These are phyloP conservation scores for Articulospora tetracladia DNA, from an alignment of 495 filamentous ascomycete genomes.

Conservation along the genomic window DNA sequence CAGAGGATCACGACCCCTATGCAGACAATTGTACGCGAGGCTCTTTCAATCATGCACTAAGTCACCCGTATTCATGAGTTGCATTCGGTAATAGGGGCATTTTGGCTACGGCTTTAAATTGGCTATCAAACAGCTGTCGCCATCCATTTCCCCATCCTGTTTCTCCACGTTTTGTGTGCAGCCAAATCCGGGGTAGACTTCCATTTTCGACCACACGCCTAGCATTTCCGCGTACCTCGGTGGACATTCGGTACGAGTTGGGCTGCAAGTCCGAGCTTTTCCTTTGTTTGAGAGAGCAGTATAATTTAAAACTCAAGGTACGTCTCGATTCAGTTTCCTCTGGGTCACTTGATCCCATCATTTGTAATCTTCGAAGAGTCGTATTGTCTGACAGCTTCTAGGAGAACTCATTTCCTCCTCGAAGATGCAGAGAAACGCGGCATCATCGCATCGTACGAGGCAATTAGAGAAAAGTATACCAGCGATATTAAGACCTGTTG, in stretches of 20 bases:
- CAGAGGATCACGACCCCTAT: background rate
- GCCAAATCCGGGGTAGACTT: slow-evolving; percentile 22
- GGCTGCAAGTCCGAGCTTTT: background rate
- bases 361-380: background rate
- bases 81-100: too few relatives aligned
- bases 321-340: too few relatives aligned
- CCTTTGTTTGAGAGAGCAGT: background rate
- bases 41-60: background rate
- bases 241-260: background rate
- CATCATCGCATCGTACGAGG: background rate
- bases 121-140: background rate
- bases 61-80: background rate
- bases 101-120: too few relatives aligned
- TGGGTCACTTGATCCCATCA: too few relatives aligned
- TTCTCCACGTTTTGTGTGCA: slow-evolving; percentile 5
- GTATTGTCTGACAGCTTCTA: background rate
- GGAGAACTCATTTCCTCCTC: background rate
- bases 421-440: slow-evolving; percentile 8
- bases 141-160: background rate
- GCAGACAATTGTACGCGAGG: background rate
- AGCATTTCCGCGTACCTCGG: background rate
- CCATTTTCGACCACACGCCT: background rate
- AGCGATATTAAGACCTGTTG: slow-evolving; percentile 50
- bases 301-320: background rate
- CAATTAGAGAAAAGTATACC: slow-evolving; percentile 22